Percentiles rank a stretch among this genome's conserved stretches.
phyloP scores from a whole-genome alignment of 139 green algal species.

The Picochlorum costavermella region DNA sequence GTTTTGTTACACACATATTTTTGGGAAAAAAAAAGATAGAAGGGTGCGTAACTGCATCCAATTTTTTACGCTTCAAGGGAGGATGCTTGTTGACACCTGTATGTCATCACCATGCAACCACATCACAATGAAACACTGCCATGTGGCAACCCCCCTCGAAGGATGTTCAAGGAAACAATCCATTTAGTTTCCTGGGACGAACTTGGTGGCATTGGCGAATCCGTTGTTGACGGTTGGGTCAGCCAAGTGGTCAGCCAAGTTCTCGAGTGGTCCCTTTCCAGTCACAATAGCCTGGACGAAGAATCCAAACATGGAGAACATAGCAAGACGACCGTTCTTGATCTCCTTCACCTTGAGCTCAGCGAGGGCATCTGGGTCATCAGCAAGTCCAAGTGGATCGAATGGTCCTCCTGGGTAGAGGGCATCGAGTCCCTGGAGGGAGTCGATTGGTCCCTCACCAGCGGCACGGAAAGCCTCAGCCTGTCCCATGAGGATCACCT shows the following conservation, averaged over 20 bases:
- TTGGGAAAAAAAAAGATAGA: neutral
- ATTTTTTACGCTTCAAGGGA: neutral
- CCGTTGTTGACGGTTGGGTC: conserved; percentile 64
- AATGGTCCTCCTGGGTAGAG: conserved; percentile 75
- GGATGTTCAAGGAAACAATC: neutral
- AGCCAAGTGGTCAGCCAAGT: conserved; percentile 35
- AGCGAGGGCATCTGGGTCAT: conserved; percentile 76
- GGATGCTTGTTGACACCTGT: too few species aligned
- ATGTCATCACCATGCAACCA: too few species aligned
- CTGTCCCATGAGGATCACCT: conserved; percentile 67
- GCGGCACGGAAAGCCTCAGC: conserved; percentile 69
- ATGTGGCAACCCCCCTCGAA: too few species aligned
- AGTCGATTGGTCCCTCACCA: conserved; percentile 17
- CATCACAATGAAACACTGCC: too few species aligned
- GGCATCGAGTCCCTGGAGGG: conserved; percentile 44
- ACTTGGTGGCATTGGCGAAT: conserved; percentile 64
- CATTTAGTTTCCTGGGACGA: conserved; percentile 36
- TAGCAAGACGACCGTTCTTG: conserved; percentile 93
- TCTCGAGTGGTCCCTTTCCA: conserved; percentile 50
- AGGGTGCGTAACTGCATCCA: neutral
- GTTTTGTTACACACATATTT: neutral
- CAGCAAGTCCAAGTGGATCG: conserved; percentile 78
- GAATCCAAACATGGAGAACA: conserved; percentile 89
- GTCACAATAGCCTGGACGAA: conserved; percentile 77
- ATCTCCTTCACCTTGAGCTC: conserved; percentile 86